phyloP scores from a whole-genome alignment of 805 yeast genomes.

The Starmerella bombi region DNA sequence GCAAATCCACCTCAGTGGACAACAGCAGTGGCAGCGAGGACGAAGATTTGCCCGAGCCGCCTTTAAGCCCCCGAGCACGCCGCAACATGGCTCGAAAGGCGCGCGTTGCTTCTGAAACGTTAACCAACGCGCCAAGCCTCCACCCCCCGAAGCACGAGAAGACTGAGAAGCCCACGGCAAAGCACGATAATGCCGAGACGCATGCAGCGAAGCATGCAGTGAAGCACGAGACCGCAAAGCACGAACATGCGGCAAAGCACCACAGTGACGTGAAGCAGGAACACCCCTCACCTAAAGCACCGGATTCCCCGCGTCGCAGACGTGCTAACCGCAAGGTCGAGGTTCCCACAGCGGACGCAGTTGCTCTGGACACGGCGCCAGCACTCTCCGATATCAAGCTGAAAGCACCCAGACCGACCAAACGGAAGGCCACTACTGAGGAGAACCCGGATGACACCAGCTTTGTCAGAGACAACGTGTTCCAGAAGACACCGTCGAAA shows the following conservation, averaged over 20 bases:
- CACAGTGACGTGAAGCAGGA: too few relatives aligned
- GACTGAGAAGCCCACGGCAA: not conserved
- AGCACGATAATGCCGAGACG: not conserved
- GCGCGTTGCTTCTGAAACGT: not conserved
- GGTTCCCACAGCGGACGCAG: not conserved
- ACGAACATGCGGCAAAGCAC: too few relatives aligned
- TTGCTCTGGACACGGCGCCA: not conserved
- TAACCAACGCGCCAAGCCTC: not conserved
- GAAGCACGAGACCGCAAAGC: too few relatives aligned
- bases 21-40: not conserved
- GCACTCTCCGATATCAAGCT: slow-evolving; percentile 8
- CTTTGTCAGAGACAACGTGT: slow-evolving; percentile 18
- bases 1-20: not conserved
- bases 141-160: not conserved
- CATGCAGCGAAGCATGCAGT: too few relatives aligned
- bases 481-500: slow-evolving; percentile 11
- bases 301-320: slow-evolving; percentile 10
- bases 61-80: slow-evolving; percentile 1
- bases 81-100: not conserved
- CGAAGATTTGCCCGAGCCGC: not conserved
- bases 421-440: slow-evolving; percentile 3
- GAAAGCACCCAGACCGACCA: slow-evolving; percentile 11
- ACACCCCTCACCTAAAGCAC: not conserved
- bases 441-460: slow-evolving; percentile 8
- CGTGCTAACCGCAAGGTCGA: slow-evolving; percentile 12